A percentile compares a stretch with the other conserved stretches of the same genome.
phyloP scores from a whole-genome alignment of 2,329 filamentous ascomycete genomes.

The Penicillium concentricum region DNA sequence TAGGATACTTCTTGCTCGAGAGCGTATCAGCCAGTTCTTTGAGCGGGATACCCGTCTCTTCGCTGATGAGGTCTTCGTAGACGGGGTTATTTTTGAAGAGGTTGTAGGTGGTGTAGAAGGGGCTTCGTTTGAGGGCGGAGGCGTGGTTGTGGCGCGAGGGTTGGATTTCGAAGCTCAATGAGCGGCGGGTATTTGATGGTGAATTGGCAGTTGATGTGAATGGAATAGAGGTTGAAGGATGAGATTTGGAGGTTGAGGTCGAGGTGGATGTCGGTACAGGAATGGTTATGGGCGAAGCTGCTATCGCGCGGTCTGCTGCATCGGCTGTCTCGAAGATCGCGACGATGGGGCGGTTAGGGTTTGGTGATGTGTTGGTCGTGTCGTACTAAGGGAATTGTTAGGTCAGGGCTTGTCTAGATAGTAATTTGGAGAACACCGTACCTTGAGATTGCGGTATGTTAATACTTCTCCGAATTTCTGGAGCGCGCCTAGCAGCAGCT shows the following conservation, averaged over 20 bases:
- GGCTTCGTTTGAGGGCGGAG: slow-evolving; percentile 30
- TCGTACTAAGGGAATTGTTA: slow-evolving; percentile 28
- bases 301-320: slow-evolving; percentile 34
- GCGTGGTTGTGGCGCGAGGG: slow-evolving; percentile 31
- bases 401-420: background rate
- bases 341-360: slow-evolving; percentile 23
- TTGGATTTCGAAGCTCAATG: slow-evolving; percentile 29
- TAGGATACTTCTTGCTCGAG: slow-evolving; percentile 23
- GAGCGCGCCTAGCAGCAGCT: slow-evolving; percentile 35
- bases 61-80: slow-evolving; percentile 30
- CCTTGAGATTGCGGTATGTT: slow-evolving; percentile 39
- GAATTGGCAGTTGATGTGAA: background rate
- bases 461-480: slow-evolving; percentile 45
- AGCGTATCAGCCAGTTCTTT: slow-evolving; percentile 34
- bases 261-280: slow-evolving; percentile 10
- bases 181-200: background rate
- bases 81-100: slow-evolving; percentile 23
- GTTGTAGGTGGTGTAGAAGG: slow-evolving; percentile 31
- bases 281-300: slow-evolving; percentile 33
- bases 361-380: slow-evolving; percentile 24
- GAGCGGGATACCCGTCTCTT: slow-evolving; percentile 26
- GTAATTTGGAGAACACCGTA: slow-evolving; percentile 12
- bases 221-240: background rate
- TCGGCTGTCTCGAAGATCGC: slow-evolving; percentile 40
- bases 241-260: background rate